Percentiles rank a stretch among this genome's conserved stretches.
Conservation (phyloP, 2,329 filamentous ascomycete genomes). For the Aureobasidium lini region DNA sequence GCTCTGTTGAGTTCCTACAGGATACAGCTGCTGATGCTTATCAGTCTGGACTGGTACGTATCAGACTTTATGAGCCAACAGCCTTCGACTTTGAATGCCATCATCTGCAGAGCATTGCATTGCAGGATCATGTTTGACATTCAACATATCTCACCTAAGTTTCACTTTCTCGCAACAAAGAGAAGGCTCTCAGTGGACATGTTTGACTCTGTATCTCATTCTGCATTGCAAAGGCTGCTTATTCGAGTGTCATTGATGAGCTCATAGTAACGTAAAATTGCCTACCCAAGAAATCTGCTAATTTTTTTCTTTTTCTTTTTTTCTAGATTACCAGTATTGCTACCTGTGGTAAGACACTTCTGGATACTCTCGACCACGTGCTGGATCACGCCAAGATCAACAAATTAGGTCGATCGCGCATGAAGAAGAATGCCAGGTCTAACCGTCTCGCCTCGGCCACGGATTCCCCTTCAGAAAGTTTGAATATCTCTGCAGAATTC, state of each 20-base stretch:
- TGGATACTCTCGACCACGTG: slow-evolving; percentile 38
- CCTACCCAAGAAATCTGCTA: no score
- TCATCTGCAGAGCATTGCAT: no score
- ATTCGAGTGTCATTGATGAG: no score
- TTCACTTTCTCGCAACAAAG: no score
- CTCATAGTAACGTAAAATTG: no score
- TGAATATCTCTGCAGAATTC: slow-evolving; percentile 11
- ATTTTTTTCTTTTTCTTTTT: no score
- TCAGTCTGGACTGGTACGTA: slow-evolving; percentile 22
- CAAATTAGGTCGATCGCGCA: slow-evolving; percentile 22
- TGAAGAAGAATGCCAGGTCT: slow-evolving; percentile 18
- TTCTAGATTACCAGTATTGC: slow-evolving; percentile 36
- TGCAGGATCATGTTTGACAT: no score
- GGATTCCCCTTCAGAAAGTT: slow-evolving; percentile 8
- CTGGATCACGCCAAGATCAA: slow-evolving; percentile 41
- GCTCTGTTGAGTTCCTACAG: slow-evolving; percentile 36
- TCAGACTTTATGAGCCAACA: slow-evolving; percentile 28
- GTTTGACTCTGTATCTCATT: no score
- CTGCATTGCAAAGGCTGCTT: no score
- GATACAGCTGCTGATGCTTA: slow-evolving; percentile 36
- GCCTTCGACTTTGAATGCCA: slow-evolving; percentile 19
- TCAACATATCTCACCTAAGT: no score
- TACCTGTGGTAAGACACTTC: slow-evolving; percentile 40
- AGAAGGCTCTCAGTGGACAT: no score
- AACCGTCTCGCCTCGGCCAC: not conserved